phyloP scores from a whole-genome alignment of 192 early-diverging fungal genomes.

The Hyaloraphidium curvatum region DNA sequence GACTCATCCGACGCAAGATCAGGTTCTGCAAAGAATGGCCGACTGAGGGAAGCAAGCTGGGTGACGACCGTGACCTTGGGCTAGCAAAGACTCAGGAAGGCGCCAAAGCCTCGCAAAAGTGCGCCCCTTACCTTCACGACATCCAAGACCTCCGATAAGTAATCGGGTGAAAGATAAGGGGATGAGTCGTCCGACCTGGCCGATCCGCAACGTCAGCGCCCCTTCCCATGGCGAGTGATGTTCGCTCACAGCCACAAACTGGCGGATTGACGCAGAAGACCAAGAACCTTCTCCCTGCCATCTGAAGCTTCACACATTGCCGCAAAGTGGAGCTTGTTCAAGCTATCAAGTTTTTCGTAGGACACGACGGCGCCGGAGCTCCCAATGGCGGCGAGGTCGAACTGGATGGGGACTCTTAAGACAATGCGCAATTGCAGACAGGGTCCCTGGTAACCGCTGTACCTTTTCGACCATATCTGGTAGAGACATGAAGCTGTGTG shows the following conservation, averaged over 20 bases:
- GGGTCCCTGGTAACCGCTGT: background rate
- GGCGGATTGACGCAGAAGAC: background rate
- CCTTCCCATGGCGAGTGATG: background rate
- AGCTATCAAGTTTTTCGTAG: slow-evolving; percentile 46
- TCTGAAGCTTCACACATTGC: background rate
- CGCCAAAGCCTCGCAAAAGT: background rate
- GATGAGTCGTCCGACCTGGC: no score
- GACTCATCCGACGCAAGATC: background rate
- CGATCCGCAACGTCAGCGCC: no score
- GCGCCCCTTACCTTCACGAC: background rate
- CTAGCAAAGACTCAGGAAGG: background rate
- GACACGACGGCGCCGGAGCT: slow-evolving; percentile 41
- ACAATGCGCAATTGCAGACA: background rate
- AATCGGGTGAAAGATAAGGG: no score
- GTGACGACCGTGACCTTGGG: background rate
- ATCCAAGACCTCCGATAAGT: no score
- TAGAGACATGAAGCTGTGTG: slow-evolving; percentile 45
- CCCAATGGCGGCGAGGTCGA: slow-evolving; percentile 35
- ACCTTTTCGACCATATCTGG: slow-evolving; percentile 33
- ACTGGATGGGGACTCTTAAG: slow-evolving; percentile 17
- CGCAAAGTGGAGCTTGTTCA: slow-evolving; percentile 50
- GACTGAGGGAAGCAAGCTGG: background rate
- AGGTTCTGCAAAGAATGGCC: background rate
- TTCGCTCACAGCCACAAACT: background rate
- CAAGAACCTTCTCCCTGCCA: background rate